Conservation (phyloP, 2,329 filamentous ascomycete species). For the Hymenoscyphus fraxineus region DNA sequence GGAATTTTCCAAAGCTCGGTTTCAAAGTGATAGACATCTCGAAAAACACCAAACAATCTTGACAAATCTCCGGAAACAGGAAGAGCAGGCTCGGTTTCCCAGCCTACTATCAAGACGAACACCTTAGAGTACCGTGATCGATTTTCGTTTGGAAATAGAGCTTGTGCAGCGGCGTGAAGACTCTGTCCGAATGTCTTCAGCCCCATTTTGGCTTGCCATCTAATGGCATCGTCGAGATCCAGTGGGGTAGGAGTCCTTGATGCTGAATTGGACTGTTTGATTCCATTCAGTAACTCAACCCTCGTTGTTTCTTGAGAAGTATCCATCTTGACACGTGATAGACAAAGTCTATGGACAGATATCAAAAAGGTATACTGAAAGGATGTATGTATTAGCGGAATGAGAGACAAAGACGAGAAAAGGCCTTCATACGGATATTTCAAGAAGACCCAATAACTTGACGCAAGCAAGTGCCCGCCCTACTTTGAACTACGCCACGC, state of each 20-base stretch:
- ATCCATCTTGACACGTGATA: slow-evolving; percentile 7
- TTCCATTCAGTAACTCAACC: slow-evolving; percentile 9
- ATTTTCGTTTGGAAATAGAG: slow-evolving; percentile 20
- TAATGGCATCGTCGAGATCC: slow-evolving; percentile 18
- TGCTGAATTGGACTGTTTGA: slow-evolving; percentile 3
- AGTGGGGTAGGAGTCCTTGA: neutral
- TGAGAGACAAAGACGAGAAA: neutral
- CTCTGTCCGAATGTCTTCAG: slow-evolving; percentile 24
- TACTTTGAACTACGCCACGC: neutral
- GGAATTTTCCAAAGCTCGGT: slow-evolving; percentile 25
- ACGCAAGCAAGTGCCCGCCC: neutral
- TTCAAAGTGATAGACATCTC: slow-evolving; percentile 23
- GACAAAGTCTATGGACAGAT: neutral
- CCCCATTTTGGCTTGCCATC: slow-evolving; percentile 22
- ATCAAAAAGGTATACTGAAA: neutral
- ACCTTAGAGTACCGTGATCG: slow-evolving; percentile 22
- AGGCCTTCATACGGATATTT: neutral
- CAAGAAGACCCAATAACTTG: neutral
- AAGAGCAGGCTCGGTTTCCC: slow-evolving; percentile 19
- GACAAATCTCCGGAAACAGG: slow-evolving; percentile 17
- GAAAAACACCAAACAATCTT: slow-evolving; percentile 21
- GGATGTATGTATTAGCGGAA: neutral
- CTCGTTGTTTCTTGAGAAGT: slow-evolving; percentile 7
- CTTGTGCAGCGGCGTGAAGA: slow-evolving; percentile 23
- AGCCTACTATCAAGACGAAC: slow-evolving; percentile 24